Evolutionary conservation across 352 stramenopile genomes (phyloP).

Genomic region (Saprolegnia diclina): DNA sequence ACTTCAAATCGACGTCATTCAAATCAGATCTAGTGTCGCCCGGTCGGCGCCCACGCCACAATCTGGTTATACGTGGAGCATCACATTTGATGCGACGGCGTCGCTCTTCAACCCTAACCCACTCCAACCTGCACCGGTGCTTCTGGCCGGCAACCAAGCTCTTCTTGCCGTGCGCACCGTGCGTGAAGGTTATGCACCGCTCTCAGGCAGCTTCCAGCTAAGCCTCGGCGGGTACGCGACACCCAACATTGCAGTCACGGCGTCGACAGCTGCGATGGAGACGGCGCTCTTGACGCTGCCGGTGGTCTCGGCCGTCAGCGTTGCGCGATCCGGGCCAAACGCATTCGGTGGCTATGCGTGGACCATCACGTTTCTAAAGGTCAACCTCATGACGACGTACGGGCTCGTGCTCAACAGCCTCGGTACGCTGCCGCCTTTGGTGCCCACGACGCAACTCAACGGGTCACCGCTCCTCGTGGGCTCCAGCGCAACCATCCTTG

Average conservation of each 20-base stretch:
- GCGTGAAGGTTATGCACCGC: slow-evolving; percentile 50
- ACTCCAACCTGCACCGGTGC: slow-evolving; percentile 43
- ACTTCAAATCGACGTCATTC: neutral
- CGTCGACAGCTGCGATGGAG: slow-evolving; percentile 50
- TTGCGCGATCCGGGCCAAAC: slow-evolving; percentile 67
- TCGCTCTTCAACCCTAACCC: slow-evolving; percentile 55
- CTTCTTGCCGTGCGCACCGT: slow-evolving; percentile 42
- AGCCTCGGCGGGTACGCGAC: slow-evolving; percentile 68
- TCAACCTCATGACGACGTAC: slow-evolving; percentile 73
- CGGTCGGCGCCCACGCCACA: slow-evolving; percentile 39
- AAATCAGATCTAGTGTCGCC: slow-evolving; percentile 33
- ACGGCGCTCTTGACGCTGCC: slow-evolving; percentile 60
- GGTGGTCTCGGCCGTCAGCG: slow-evolving; percentile 57
- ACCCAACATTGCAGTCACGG: slow-evolving; percentile 51
- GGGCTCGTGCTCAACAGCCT: slow-evolving; percentile 59
- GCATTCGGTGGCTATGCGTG: slow-evolving; percentile 72
- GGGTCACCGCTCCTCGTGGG: slow-evolving; percentile 17
- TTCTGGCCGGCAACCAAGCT: slow-evolving; percentile 56
- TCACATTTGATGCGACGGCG: slow-evolving; percentile 68
- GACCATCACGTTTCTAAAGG: slow-evolving; percentile 73
- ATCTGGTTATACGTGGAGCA: slow-evolving; percentile 58
- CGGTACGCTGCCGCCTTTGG: slow-evolving; percentile 58
- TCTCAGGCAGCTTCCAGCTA: slow-evolving; percentile 66
- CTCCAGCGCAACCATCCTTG: slow-evolving; percentile 1
- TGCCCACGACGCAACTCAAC: slow-evolving; percentile 36